These are phyloP conservation scores for Mycena pura DNA, from an alignment of 768 basidiomycete species.

Conservation along the genomic window DNA sequence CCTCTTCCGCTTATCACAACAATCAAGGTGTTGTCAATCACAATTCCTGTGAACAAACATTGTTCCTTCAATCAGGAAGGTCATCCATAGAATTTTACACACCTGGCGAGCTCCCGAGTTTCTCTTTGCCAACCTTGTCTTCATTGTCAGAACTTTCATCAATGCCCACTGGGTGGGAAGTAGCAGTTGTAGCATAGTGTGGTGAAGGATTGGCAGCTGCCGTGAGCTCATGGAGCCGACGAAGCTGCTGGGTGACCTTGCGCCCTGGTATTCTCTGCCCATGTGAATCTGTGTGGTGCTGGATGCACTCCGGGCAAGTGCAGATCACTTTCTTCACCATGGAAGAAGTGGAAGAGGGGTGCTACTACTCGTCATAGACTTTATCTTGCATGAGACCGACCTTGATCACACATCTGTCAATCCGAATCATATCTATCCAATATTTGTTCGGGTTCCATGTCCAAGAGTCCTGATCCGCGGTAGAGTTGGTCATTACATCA, in stretches of 20 bases:
- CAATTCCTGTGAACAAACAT: background rate
- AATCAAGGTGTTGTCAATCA: background rate
- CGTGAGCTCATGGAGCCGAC: background rate
- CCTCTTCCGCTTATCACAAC: too few relatives aligned
- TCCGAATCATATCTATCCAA: too few relatives aligned
- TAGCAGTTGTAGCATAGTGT: background rate
- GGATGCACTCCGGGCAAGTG: conserved; percentile 5
- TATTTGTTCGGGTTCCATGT: too few relatives aligned
- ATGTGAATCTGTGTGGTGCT: background rate
- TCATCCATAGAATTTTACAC: background rate
- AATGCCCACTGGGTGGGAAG: background rate
- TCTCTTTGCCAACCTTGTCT: background rate
- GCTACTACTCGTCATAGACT: too few relatives aligned
- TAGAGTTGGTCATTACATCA: too few relatives aligned
- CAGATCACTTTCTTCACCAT: background rate
- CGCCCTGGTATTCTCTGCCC: background rate
- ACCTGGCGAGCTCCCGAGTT: background rate
- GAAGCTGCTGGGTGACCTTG: background rate
- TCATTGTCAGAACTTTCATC: background rate
- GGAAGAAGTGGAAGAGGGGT: background rate
- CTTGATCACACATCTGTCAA: too few relatives aligned
- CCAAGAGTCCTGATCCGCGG: too few relatives aligned
- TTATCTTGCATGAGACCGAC: too few relatives aligned
- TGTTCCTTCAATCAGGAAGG: background rate
- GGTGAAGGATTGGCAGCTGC: conserved; percentile 1